Evolutionary conservation across 805 yeast species (phyloP), one percentile per base, ranked within the genome.

Genomic region (Wickerhamiella vanderwaltii): DNA sequence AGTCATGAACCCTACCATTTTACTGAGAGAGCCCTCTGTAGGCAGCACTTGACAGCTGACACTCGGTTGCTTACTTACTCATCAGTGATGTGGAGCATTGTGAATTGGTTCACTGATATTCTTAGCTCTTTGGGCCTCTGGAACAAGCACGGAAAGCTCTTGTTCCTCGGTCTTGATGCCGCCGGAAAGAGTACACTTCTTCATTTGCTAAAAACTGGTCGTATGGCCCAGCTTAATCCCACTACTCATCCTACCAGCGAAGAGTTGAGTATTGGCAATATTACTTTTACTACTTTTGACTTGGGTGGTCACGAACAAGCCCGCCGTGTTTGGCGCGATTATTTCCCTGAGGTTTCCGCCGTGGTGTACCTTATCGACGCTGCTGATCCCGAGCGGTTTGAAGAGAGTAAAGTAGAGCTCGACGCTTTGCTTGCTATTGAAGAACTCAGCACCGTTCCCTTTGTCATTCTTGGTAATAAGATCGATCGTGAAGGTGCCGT

Each of bases 271-370:
- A 91, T 91, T 55, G 98, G 97, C 53, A 80, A 82, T 53, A 93
- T 88, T 48, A 79, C 88, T 62, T 91, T 91, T 72, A 91, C 99
- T 46, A 91, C 99, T 22, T 91, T 91, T 56, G 99, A 91, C 63
- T 72, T 91, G 54, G 99, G 99, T 65, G 99, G 99, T 33, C 99
- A 91, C 69, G 79, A 75, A 63, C 96, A 88, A 67, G 97, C 99
- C 38, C 87, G 99, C 68, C 85, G 98, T 67, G 77, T 91, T 59
- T 91, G 99, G 99, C 87, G 87, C 61, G 97, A 91, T 63, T 91
- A 91, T 64, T 91, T 91, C 79, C 99, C 99, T 46, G 99, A 91
- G 67, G 99, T 91, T 38, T 83, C 86, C 63, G 98, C 96, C 43
- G 91, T 91, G 52, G 97, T 91, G 24, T 91, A 82, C 63, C 69